A percentile compares a stretch with the other conserved stretches of the same genome.
phyloP scores from a whole-genome alignment of 345 rosid genomes.

The Dimocarpus longan region DNA sequence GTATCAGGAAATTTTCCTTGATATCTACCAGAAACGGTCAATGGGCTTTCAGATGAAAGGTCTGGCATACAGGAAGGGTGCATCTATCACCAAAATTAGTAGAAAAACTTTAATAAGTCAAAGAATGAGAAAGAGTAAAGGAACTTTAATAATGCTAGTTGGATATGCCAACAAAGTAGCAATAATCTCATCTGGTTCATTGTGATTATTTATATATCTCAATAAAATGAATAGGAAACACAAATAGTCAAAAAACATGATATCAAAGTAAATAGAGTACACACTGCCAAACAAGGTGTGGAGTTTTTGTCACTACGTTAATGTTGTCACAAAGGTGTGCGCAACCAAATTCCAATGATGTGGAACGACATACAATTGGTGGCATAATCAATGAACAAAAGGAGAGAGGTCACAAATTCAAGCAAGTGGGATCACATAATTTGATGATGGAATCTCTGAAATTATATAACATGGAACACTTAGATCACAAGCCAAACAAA shows the following conservation, averaged over 20 bases:
- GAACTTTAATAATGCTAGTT: not conserved
- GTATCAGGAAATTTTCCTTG: constrained; percentile 59
- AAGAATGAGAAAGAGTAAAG: not conserved
- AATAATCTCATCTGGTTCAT: constrained; percentile 9
- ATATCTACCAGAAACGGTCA: constrained; percentile 68
- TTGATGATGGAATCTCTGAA: not conserved
- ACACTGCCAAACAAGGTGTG: not conserved
- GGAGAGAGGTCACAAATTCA: not conserved
- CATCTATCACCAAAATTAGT: constrained; percentile 40
- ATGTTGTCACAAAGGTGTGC: not conserved
- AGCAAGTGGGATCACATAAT: not conserved
- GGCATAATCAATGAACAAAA: not conserved
- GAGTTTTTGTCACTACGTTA: not conserved
- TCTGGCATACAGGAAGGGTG: constrained; percentile 65
- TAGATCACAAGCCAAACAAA: constrained; percentile 11
- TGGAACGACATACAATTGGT: no score
- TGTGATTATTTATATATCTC: not conserved
- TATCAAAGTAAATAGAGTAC: not conserved
- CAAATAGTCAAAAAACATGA: not conserved
- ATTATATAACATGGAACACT: not conserved
- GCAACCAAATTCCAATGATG: not conserved
- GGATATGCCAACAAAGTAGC: not conserved
- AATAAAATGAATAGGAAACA: not conserved
- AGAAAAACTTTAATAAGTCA: constrained; percentile 7
- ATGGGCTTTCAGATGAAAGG: constrained; percentile 59